Percentiles rank a stretch among this genome's conserved stretches.
These are phyloP conservation scores for Cyamopsis tetragonoloba DNA, from an alignment of 306 rosid genomes.

Conservation along the genomic window DNA sequence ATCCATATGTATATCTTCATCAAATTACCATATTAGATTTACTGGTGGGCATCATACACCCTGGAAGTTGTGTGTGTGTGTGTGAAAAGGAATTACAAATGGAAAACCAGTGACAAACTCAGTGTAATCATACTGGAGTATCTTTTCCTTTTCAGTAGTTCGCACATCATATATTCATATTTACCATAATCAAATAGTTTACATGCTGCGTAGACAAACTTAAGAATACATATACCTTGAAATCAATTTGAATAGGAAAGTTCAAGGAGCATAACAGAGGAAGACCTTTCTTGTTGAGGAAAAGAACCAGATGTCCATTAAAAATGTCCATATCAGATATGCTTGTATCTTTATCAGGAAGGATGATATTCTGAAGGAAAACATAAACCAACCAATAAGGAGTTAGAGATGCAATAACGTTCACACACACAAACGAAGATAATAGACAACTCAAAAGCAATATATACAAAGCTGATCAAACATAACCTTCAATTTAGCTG, in stretches of 20 bases:
- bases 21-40: neutral
- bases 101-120: neutral
- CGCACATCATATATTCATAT: neutral
- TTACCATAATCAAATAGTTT: conserved; percentile 4
- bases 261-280: conserved; percentile 69
- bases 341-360: conserved; percentile 57
- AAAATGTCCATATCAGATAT: conserved; percentile 83
- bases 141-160: neutral
- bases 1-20: neutral
- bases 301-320: conserved; percentile 82
- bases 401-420: conserved; percentile 12
- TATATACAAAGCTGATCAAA: conserved; percentile 21
- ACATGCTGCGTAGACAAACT: neutral
- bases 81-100: neutral
- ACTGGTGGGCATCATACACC: neutral
- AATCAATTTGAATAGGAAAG: conserved; percentile 48
- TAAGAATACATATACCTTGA: conserved; percentile 49
- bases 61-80: neutral
- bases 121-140: neutral
- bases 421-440: conserved; percentile 13
- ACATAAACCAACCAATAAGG: conserved; percentile 21
- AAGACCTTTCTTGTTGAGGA: conserved; percentile 57
- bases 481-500: conserved; percentile 65
- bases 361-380: conserved; percentile 57
- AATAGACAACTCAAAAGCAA: neutral